Percentiles rank a stretch among this genome's conserved stretches.
Conservation (phyloP, 2,329 filamentous ascomycete species). For the Aureobasidium sp. region DNA sequence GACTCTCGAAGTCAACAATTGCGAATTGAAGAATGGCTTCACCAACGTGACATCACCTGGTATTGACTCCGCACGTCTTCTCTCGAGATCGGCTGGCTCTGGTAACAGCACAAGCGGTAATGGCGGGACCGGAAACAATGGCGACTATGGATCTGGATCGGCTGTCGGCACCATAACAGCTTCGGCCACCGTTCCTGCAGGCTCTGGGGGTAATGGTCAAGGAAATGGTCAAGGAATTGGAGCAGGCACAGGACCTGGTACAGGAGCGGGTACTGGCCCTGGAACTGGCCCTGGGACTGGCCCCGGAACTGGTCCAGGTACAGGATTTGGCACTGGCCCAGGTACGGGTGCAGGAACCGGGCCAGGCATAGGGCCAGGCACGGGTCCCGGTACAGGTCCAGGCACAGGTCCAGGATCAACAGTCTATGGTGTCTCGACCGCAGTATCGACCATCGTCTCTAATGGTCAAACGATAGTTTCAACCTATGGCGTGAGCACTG, state of each 20-base stretch:
- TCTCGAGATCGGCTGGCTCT: constrained; percentile 17
- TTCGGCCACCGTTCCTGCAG: not conserved
- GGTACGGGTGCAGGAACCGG: constrained; percentile 15
- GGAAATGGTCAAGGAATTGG: constrained; percentile 17
- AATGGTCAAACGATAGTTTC: constrained; percentile 23
- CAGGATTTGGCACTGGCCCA: constrained; percentile 16
- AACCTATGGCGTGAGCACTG: constrained; percentile 26
- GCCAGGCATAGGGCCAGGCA: constrained; percentile 16
- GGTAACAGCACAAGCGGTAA: constrained; percentile 19
- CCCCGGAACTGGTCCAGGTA: constrained; percentile 14
- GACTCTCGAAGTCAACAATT: constrained; percentile 21
- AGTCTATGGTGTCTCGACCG: constrained; percentile 23
- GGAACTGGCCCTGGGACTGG: constrained; percentile 16
- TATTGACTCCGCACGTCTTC: constrained; percentile 20
- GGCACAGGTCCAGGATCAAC: constrained; percentile 19
- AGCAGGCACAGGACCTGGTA: constrained; percentile 16
- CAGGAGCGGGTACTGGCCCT: constrained; percentile 18
- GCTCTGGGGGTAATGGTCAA: constrained; percentile 10
- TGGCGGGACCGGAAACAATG: constrained; percentile 13
- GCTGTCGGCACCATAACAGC: constrained; percentile 14
- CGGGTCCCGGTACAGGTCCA: constrained; percentile 9
- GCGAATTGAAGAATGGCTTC: constrained; percentile 22
- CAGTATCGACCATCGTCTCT: constrained; percentile 23
- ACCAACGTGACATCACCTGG: constrained; percentile 16
- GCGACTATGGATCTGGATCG: constrained; percentile 16